Base-by-base conservation (phyloP, 1,284 basidiomycete species). In the Irpex lacteus region DNA sequence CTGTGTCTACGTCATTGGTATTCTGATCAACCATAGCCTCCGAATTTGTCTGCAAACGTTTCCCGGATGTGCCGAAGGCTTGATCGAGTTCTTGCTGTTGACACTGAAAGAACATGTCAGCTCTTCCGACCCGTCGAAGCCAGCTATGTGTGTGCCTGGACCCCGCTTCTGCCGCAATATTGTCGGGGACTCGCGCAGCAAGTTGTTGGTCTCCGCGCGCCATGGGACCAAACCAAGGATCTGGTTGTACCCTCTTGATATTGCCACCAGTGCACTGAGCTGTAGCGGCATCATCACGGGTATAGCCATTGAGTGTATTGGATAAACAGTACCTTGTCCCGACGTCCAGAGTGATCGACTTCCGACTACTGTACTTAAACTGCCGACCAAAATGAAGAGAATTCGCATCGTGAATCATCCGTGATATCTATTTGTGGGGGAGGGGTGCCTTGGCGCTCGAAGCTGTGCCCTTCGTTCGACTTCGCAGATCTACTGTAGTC, bases 181-280 rank as follows among this genome's bases (percentile, higher is more conserved):
- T 6, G 18, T 63, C 55, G 0, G 74, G 74, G 15, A 64, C 66
- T 0, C 65, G 64, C 1, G 75, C 74, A 37, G 69, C 70, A 11
- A 67, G 69, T 15, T 59, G 68, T 26, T 78, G 84, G 32, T 81
- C 80, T 4, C 88, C 87, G 18, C 83, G 84, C 54, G 81, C 76
- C 6, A 26, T 26, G 26, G 83, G 84, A 15, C 82, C 82, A 21
- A 90, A 80, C n/a, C 75, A 82, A 54, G 82, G 78, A 13, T 79
- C 78, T 3, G 75, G 73, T 49, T 83, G 85, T 2, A 84, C 26
- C 2, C 26, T 26, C 26, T 26, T 26, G 4, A 26, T 26, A 26
- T 67, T 0, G 80, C 77, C 5, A 82, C 80, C 34, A 90, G 74
- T 0, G 77, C 78, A 40, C 83, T 81, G 59, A 89, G 70, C n/a